A percentile compares a stretch with the other conserved stretches of the same genome.
Evolutionary conservation across 345 rosid genomes (phyloP).

Genomic region (Eutrema heterophyllum): DNA sequence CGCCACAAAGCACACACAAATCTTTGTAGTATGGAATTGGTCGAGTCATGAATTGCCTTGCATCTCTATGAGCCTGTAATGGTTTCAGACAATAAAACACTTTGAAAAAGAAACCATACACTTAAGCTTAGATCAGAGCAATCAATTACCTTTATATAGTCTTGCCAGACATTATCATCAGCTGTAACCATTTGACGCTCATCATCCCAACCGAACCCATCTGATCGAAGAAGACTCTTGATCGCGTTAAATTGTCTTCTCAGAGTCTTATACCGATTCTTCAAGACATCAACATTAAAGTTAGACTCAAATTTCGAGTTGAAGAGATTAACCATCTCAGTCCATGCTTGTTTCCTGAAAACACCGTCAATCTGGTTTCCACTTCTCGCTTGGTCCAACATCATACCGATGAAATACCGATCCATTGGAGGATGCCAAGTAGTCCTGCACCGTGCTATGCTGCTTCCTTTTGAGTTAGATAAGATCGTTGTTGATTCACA

Average conservation of each 20-base stretch:
- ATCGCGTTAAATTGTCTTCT: slow-evolving; percentile 66
- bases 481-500: slow-evolving; percentile 25
- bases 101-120: not conserved
- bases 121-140: not conserved
- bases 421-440: slow-evolving; percentile 94
- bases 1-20: slow-evolving; percentile 55
- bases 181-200: slow-evolving; percentile 82
- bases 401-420: slow-evolving; percentile 62
- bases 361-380: slow-evolving; percentile 78
- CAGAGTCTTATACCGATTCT: slow-evolving; percentile 78
- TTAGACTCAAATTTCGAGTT: slow-evolving; percentile 62
- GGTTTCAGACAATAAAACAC: slow-evolving; percentile 8
- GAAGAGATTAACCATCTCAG: slow-evolving; percentile 61
- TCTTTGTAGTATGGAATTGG: slow-evolving; percentile 75
- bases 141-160: slow-evolving; percentile 57
- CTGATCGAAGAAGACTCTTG: slow-evolving; percentile 58
- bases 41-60: slow-evolving; percentile 73
- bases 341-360: slow-evolving; percentile 79
- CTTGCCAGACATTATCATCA: slow-evolving; percentile 85
- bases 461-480: slow-evolving; percentile 20
- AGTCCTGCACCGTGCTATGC: slow-evolving; percentile 46
- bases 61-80: slow-evolving; percentile 63
- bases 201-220: slow-evolving; percentile 84
- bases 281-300: slow-evolving; percentile 63
- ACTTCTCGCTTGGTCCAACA: slow-evolving; percentile 69